Evolutionary conservation across 352 stramenopile genomes (phyloP).

Genomic region (Phytophthora colocasiae): DNA sequence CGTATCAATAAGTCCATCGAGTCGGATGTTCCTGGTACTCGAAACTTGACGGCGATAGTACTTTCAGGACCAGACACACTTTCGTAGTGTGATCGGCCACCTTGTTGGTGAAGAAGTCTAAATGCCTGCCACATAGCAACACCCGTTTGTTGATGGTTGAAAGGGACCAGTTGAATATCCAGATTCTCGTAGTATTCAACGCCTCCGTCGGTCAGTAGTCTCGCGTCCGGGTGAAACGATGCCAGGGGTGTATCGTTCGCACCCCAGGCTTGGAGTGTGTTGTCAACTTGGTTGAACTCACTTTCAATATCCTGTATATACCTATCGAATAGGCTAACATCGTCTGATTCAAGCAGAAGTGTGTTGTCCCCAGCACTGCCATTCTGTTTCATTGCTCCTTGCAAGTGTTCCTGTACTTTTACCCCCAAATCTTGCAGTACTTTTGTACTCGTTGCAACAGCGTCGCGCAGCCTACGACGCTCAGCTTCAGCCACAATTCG

Average conservation of each 20-base stretch:
- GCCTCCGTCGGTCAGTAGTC: not conserved
- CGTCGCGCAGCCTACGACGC: constrained; percentile 10
- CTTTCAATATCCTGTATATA: constrained; percentile 22
- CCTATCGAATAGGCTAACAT: constrained; percentile 16
- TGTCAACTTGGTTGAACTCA: constrained; percentile 13
- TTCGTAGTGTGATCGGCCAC: no score
- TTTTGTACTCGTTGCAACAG: constrained; percentile 9
- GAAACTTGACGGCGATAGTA: constrained; percentile 42
- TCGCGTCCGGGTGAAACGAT: not conserved
- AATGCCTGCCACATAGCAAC: no score
- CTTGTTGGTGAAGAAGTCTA: no score
- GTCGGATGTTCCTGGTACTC: not conserved
- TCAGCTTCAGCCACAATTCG: constrained; percentile 17
- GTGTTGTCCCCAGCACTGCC: not conserved
- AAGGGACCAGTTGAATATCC: constrained; percentile 13
- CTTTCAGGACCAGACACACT: constrained; percentile 16
- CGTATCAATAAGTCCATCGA: constrained; percentile 8
- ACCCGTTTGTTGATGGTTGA: constrained; percentile 19
- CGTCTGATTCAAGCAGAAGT: no score
- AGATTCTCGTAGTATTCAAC: constrained; percentile 16
- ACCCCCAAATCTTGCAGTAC: constrained; percentile 18
- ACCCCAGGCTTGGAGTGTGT: constrained; percentile 14
- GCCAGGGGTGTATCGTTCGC: not conserved
- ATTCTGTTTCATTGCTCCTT: not conserved
- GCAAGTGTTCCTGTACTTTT: constrained; percentile 10